These are phyloP conservation scores for Gossypium herbaceum DNA, from an alignment of 345 rosid genomes.

Conservation along the genomic window DNA sequence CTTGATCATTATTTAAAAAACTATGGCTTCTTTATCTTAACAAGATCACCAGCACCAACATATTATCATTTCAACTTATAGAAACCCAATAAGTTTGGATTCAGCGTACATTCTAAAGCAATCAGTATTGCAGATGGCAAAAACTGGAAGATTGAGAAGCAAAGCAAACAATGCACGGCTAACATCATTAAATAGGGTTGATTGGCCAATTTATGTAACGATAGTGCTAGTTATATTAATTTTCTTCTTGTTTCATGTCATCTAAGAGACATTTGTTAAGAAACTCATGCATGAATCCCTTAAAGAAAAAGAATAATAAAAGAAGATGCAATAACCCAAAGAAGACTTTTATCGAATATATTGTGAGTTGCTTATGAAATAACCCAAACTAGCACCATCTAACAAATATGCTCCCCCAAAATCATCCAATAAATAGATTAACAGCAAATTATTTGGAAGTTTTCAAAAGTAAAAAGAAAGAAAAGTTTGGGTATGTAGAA, in stretches of 20 bases:
- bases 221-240: not conserved
- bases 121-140: not conserved
- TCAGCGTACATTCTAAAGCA: not conserved
- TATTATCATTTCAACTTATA: not conserved
- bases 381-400: not conserved
- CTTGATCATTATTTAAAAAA: no score
- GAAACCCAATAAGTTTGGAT: slow-evolving; percentile 5
- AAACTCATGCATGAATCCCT: not conserved
- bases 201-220: not conserved
- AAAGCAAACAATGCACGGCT: not conserved
- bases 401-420: not conserved
- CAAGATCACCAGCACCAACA: not conserved
- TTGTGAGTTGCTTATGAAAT: not conserved
- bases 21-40: not conserved
- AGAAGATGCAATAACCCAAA: not conserved
- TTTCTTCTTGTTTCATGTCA: not conserved
- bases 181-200: not conserved
- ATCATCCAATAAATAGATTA: not conserved
- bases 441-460: not conserved
- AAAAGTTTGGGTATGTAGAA: not conserved
- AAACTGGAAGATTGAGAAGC: not conserved
- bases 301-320: not conserved
- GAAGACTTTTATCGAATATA: not conserved
- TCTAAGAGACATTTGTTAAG: not conserved
- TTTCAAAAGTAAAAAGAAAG: not conserved